These are phyloP conservation scores for Albugo laibachii DNA, from an alignment of 352 stramenopile species.

Conservation along the genomic window DNA sequence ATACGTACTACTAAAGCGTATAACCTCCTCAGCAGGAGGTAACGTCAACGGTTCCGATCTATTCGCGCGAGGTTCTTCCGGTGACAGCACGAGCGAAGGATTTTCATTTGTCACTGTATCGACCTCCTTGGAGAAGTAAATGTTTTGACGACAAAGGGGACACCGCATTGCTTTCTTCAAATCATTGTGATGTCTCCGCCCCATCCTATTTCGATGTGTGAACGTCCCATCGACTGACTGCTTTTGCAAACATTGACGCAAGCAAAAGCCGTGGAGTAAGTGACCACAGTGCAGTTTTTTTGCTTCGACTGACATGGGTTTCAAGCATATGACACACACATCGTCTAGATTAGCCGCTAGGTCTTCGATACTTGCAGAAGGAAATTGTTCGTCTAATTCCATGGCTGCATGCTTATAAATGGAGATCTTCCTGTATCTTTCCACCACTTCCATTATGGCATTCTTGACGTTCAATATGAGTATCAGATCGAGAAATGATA, in stretches of 20 bases:
- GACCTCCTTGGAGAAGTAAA: constrained; percentile 19
- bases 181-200: background rate
- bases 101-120: constrained; percentile 1
- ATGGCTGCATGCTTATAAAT: constrained; percentile 50
- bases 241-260: constrained; percentile 56
- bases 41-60: background rate
- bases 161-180: constrained; percentile 21
- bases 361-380: constrained; percentile 27
- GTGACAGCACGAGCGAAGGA: constrained; percentile 1
- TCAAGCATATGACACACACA: constrained; percentile 66
- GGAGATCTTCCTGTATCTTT: constrained; percentile 45
- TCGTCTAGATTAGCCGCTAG: constrained; percentile 37
- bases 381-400: constrained; percentile 42
- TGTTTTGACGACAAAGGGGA: constrained; percentile 39
- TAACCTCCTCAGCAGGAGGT: constrained; percentile 18
- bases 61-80: background rate
- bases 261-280: constrained; percentile 47
- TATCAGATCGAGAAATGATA: constrained; percentile 61
- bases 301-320: constrained; percentile 36
- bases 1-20: constrained; percentile 60
- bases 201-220: constrained; percentile 12
- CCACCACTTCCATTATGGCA: constrained; percentile 33
- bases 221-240: constrained; percentile 38
- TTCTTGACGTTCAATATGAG: constrained; percentile 72
- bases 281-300: constrained; percentile 61